Evolutionary conservation across 805 yeast species (phyloP), one percentile per base, ranked within the genome.

Genomic region (Wickerhamomyces chaumierensis): DNA sequence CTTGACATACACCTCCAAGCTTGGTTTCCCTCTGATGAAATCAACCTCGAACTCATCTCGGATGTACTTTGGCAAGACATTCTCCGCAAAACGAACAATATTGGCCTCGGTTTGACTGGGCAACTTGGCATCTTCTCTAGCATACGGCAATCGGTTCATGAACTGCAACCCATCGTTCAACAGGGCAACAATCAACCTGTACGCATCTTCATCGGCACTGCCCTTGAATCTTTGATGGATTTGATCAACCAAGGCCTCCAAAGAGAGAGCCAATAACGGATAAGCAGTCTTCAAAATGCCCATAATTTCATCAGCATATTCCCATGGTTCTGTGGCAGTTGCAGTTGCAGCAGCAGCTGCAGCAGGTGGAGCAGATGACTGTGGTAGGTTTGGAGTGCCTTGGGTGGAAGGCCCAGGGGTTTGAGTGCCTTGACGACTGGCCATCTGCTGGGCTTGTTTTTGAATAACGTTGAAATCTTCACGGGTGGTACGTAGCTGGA

Each of bases 231-330:
- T 69, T 56, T 87, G 95, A 52, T 80, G 81, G 39, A 92, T 85
- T 63, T 94, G 98, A 52, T 94, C 97, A 21, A 92, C 96, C 39
- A 94, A 63, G 0, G 97, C 86, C 59, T 92, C 99, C 46, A 94
- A 68, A 0, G 96, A 86, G 34, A 92, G 70, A 0, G 98, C 95
- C 45, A 92, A 63, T 38, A 92, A 63, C 2, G 99, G 99, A 57
- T 88, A 92, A 0, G 97, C 96, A 0, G 99, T 94, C 57, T 92
- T 92, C 56, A 94, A 65, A 39, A 92, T 88, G 18, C 94, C 92
- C 83, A 87, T 86, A 40, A 92, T 81, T 52, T 90, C 97, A 39
- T 77, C 81, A 33, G 88, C 88, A 52, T 90, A 79, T 49, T 86
- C 95, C 94, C 95, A 86, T 11, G 97, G 94, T 58, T 84, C 23